Base-by-base conservation (phyloP, 345 rosid species). In the Sonneratia alba region DNA sequence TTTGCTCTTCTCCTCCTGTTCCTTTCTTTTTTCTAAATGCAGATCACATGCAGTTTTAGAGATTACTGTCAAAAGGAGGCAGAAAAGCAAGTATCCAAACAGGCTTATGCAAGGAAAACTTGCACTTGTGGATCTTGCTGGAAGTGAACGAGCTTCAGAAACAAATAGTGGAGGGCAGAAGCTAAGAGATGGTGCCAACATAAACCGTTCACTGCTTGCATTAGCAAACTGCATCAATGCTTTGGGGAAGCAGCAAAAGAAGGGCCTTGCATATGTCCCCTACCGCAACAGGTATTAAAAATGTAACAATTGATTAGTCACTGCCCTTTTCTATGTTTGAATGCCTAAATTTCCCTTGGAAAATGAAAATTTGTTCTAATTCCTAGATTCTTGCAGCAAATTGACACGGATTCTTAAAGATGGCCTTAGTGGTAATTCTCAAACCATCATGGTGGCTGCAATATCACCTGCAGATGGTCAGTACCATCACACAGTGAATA, bases 111-210 rank as follows among this genome's bases (percentile, higher is more conserved):
- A 73, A 79, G 97, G 97, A 74, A 94, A 94, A 81, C 95, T 94
- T 70, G 94, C 98, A 67, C 98, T 94, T 76, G 98, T 94, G 66
- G 98, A 94, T 83, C 98, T 94, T 79, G 98, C 98, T 74, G 97
- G 98, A 51, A 94, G 97, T 83, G 98, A 94, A 83, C 84, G 97
- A 79, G 95, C 98, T 68, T 87, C 97, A 67, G 98, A 94, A 83
- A 88, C 97, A 37, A 94, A 94, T 77, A 88, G 78, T 67, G 94
- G 89, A 37, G 98, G 97, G 70, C 91, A 88, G 77, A 94, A 94
- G 84, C 85, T 94, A 70, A 89, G 97, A 71, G 98, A 91, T 84
- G 98, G 98, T 68, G 98, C 96, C 61, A 94, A 91, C 62, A 94
- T 92, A 40, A 91, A 91, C 73, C 90, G 96, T 42, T 91, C 97